Evolutionary conservation across 2,329 filamentous ascomycete species (phyloP).

Genomic region (Pestalotiopsis sp.): DNA sequence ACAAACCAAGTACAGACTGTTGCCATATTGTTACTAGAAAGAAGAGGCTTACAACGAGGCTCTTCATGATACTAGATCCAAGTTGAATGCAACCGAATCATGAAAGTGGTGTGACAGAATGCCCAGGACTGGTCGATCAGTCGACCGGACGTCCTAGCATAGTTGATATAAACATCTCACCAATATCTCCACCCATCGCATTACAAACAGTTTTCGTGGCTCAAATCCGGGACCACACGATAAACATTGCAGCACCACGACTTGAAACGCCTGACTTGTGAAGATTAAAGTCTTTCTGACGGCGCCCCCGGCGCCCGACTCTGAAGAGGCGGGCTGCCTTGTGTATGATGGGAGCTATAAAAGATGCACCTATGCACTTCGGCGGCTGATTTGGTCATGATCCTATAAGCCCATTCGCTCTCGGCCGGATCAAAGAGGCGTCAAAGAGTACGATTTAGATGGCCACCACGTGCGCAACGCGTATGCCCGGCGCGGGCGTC

Average conservation of each 20-base stretch:
- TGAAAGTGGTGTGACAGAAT: too few species aligned
- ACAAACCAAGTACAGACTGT: constrained; percentile 18
- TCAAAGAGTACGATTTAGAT: background rate
- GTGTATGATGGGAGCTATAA: too few species aligned
- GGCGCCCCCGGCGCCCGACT: too few species aligned
- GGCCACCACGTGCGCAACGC: background rate
- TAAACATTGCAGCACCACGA: background rate
- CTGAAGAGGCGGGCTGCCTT: too few species aligned
- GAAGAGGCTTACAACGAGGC: constrained; percentile 12
- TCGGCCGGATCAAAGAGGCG: background rate
- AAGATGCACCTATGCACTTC: background rate
- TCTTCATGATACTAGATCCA: constrained; percentile 16
- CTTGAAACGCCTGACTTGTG: background rate
- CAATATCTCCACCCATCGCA: background rate
- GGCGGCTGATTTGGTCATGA: background rate
- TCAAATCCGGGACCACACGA: background rate
- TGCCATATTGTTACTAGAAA: constrained; percentile 16
- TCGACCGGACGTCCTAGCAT: background rate
- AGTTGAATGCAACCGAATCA: background rate
- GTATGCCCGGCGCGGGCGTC: background rate
- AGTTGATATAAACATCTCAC: background rate
- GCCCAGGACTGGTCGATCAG: background rate
- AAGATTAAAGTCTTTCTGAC: background rate
- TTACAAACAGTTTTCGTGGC: background rate
- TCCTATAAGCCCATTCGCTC: background rate